Evolutionary conservation across 2,329 filamentous ascomycete species (phyloP).

Genomic region (Pyrenochaeta sp.): DNA sequence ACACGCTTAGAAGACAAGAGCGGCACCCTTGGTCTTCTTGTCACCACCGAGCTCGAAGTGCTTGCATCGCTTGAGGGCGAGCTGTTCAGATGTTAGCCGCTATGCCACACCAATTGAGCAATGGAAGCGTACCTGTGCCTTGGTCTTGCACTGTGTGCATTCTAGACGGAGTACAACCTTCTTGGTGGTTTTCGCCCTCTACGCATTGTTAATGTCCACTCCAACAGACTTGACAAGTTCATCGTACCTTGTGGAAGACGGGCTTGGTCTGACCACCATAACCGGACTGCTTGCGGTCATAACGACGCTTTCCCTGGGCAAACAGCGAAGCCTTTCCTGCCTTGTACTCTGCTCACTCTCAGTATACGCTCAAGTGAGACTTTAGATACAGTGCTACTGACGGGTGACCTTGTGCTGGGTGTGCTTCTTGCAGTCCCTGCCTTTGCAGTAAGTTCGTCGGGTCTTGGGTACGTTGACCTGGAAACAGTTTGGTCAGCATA

Average conservation of each 20-base stretch:
- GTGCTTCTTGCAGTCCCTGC: slow-evolving; percentile 80
- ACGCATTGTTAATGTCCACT: slow-evolving; percentile 21
- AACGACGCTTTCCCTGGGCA: slow-evolving; percentile 99
- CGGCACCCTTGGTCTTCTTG: slow-evolving; percentile 99
- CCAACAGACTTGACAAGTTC: background rate
- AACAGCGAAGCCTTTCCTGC: slow-evolving; percentile 94
- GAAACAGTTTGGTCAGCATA: slow-evolving; percentile 25
- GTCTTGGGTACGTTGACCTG: slow-evolving; percentile 99
- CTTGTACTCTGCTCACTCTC: slow-evolving; percentile 75
- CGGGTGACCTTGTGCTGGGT: slow-evolving; percentile 49
- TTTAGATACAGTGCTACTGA: slow-evolving; percentile 28
- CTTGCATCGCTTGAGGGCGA: slow-evolving; percentile 99
- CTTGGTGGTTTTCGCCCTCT: slow-evolving; percentile 99
- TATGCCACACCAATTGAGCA: background rate
- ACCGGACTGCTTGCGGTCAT: slow-evolving; percentile 89
- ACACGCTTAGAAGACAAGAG: slow-evolving; percentile 94
- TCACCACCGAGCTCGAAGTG: slow-evolving; percentile 99
- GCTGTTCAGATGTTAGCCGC: slow-evolving; percentile 69
- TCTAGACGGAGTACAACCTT: slow-evolving; percentile 99
- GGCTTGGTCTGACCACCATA: slow-evolving; percentile 99
- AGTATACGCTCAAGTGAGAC: slow-evolving; percentile 26
- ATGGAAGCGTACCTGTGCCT: slow-evolving; percentile 39
- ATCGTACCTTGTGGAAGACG: slow-evolving; percentile 84
- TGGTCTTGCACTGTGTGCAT: slow-evolving; percentile 87
- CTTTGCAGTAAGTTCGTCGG: slow-evolving; percentile 97